Evolutionary conservation across 495 filamentous ascomycete genomes (phyloP), one percentile per base, ranked within the genome.

Genomic region (Penicillium egyptiacum): DNA sequence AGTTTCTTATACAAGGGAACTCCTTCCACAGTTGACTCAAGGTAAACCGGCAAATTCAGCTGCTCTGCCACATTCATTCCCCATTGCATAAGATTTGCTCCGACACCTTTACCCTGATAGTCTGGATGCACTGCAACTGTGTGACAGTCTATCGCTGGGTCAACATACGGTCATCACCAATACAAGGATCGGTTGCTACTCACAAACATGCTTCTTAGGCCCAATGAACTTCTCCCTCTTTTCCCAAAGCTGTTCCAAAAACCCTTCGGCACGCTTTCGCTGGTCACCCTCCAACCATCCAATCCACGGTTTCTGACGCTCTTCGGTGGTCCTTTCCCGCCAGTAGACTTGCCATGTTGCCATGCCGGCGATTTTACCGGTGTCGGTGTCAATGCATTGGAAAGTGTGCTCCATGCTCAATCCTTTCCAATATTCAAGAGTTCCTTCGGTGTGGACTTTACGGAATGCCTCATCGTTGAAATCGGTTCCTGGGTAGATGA

Each of bases 311-410:
- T 58, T 58, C 4, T 43, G 26, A 6, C 48, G 48, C 40, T 53
- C 56, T 35, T 52, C 48, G 12, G 30, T 11, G 17, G 56, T 58
- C 4, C 56, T 48, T 22, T 58, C 56, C 3, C 56, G 56, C 56
- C 48, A 58, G 56, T 58, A 58, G 39, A 58, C 56, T 25, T 58
- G 56, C 49, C 56, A 58, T 25, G 56, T 58, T 39, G 48, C 48
- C 48, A 51, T 51, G 12, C 48, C 48, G 17, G 33, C 56, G 39
- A 75, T 61, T 22, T 67, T 53, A 4, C 66, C 69, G 2, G 63
- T 72, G 39, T 55, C 60, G 4, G 58, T 48, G 48, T 76, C 69
- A 6, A 77, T 55, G 50, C 73, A 75, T 53, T 77, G 75, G 48
- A 70, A 57, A 7, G 71, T 75, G 40, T 75, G 70, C 22, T 72